Evolutionary conservation across 106 monocot genomes (phyloP), one percentile per base, ranked within the genome.

Genomic region (Xerophyta viscosa): DNA sequence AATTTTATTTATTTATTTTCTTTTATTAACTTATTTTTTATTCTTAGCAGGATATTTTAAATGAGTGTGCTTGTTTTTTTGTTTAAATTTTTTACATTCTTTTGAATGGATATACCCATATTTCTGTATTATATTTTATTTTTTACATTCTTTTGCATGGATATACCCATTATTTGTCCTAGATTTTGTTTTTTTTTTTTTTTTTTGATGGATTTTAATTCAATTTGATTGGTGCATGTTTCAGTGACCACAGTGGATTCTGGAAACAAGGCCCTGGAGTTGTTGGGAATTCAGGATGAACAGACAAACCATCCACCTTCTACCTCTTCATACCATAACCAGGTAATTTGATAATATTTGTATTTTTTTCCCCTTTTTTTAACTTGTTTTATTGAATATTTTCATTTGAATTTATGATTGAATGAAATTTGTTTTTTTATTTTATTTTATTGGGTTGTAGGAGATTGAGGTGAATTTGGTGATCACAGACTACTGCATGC

Each of bases 401-500:
- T 1, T 12, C 15, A 6, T 0, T 29, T n/a, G n/a, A n/a, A n/a
- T n/a, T n/a, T n/a, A n/a, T 53, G 31, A 30, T 61, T n/a, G n/a
- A 48, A 54, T 5, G 12, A 21, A n/a, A 56, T 51, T n/a, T n/a
- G n/a, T n/a, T n/a, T n/a, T n/a, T n/a, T n/a, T n/a, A n/a, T n/a
- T n/a, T n/a, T n/a, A n/a, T n/a, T n/a, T n/a, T 25, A 33, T 42
- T 77, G 20, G 24, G 42, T 10, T 61, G 10, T 80, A 87, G 87
- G 87, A 78, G 46, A 68, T 87, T 47, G 78, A 70, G 56, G 85
- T 91, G 52, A 91, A 76, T 58, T 52, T 91, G 66, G 67, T 91
- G 5, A 88, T 88, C 21, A 88, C 88, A 21, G 88, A 88, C 48
- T 88, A 88, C 58, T 88, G 88, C 56, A 88, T 91, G 91, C 91